Conservation (phyloP, 176 grass and related monocot genomes). For the Ensete glaucum region DNA sequence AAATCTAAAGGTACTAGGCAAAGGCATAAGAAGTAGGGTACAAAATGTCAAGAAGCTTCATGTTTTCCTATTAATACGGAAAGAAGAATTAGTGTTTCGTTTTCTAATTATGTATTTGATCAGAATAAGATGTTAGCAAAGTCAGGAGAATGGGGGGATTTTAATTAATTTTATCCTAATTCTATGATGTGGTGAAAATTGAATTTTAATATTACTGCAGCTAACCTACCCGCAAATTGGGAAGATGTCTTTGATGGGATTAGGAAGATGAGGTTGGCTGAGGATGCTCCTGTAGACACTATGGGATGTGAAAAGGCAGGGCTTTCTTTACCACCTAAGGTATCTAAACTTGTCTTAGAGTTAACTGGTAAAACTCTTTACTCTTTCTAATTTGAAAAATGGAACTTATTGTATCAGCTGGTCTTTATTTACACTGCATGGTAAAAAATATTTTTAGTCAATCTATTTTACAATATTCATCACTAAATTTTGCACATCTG, state of each 20-base stretch:
- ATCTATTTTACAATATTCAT: no score
- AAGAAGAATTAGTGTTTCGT: neutral
- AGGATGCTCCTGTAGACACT: conserved; percentile 74
- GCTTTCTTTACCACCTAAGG: conserved; percentile 72
- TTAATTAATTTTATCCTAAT: neutral
- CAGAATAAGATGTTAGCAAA: neutral
- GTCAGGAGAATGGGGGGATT: neutral
- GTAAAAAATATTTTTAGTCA: no score
- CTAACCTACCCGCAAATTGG: conserved; percentile 58
- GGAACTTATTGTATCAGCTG: neutral
- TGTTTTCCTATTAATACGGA: neutral
- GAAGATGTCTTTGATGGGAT: conserved; percentile 68
- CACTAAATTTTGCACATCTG: no score
- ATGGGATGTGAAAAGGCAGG: conserved; percentile 94
- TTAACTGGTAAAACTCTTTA: conserved; percentile 4
- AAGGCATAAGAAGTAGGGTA: neutral
- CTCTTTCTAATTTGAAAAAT: neutral
- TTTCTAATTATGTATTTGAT: neutral
- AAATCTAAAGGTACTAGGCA: neutral
- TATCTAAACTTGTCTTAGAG: conserved; percentile 18
- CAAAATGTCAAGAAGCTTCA: neutral
- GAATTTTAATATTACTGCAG: conserved; percentile 16
- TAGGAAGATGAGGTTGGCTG: conserved; percentile 71
- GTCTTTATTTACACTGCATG: conserved; percentile 5
- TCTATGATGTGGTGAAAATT: neutral